A percentile compares a stretch with the other conserved stretches of the same genome.
Evolutionary conservation across 2,329 filamentous ascomycete species (phyloP).

Genomic region (Cercospora sp.): DNA sequence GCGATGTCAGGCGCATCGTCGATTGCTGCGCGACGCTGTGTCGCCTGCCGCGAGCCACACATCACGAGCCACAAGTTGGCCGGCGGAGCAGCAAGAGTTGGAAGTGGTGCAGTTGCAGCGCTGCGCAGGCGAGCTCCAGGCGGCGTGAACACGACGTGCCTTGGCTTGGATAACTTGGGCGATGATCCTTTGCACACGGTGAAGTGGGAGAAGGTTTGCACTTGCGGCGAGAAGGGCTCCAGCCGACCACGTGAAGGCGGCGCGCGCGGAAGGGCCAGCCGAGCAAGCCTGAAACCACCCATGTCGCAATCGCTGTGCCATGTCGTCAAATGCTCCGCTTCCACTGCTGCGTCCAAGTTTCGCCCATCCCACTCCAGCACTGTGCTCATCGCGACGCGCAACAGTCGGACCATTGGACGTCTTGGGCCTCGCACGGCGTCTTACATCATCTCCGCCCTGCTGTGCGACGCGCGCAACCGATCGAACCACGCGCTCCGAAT

Average conservation of each 20-base stretch:
- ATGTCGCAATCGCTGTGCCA: neutral
- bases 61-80: neutral
- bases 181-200: conserved; percentile 4
- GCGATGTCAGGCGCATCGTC: conserved; percentile 15
- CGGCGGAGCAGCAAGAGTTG: conserved; percentile 1
- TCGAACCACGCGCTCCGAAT: neutral
- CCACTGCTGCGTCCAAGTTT: neutral
- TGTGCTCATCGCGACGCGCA: neutral
- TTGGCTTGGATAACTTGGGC: neutral
- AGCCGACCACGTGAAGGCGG: conserved; percentile 5
- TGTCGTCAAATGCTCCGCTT: conserved; percentile 16
- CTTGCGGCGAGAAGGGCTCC: neutral
- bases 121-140: no score
- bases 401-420: neutral
- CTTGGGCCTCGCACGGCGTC: neutral
- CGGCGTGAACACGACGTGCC: neutral
- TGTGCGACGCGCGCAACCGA: conserved; percentile 3
- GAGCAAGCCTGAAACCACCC: conserved; percentile 4
- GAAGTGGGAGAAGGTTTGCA: conserved; percentile 17
- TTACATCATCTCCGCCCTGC: conserved; percentile 9
- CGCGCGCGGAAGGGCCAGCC: conserved; percentile 3
- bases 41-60: neutral
- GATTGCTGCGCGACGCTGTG: conserved; percentile 3
- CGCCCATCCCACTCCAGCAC: neutral
- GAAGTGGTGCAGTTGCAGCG: neutral